Percentiles rank a stretch among this genome's conserved stretches.
Evolutionary conservation across 768 basidiomycete genomes (phyloP).

Genomic region (Grammothele lineata): DNA sequence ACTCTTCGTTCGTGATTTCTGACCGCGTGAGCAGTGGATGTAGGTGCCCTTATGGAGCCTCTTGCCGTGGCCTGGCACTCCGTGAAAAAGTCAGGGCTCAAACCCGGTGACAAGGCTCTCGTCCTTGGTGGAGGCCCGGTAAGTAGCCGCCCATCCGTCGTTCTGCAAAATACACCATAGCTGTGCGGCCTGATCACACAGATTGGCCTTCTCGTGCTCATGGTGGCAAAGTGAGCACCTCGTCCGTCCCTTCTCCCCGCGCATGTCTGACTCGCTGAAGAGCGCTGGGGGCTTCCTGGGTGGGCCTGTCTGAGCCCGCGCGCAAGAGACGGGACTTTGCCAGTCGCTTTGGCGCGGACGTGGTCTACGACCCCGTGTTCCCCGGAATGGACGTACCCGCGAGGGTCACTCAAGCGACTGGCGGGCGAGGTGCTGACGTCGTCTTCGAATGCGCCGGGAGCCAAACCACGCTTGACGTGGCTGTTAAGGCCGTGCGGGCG

Average conservation of each 20-base stretch:
- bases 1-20: neutral
- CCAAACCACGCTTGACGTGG: conserved; percentile 34
- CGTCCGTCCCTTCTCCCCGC: neutral
- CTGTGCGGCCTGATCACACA: too few species aligned
- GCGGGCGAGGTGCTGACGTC: conserved; percentile 36
- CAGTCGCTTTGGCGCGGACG: conserved; percentile 33
- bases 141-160: conserved; percentile 14
- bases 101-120: conserved; percentile 35
- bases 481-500: conserved; percentile 32
- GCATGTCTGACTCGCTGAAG: neutral
- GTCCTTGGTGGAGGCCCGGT: conserved; percentile 44
- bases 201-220: conserved; percentile 19
- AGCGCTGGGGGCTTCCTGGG: conserved; percentile 24
- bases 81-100: conserved; percentile 37
- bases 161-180: neutral
- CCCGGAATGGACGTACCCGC: conserved; percentile 21
- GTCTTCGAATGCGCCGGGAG: conserved; percentile 45
- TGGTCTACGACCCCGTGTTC: conserved; percentile 32
- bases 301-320: conserved; percentile 41
- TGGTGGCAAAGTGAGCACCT: conserved; percentile 14
- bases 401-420: conserved; percentile 24
- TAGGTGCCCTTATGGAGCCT: conserved; percentile 45
- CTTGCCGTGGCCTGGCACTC: conserved; percentile 44
- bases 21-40: conserved; percentile 32
- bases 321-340: conserved; percentile 34